Conservation (phyloP, 1,139 yeast species). For the Candida albicans region DNA sequence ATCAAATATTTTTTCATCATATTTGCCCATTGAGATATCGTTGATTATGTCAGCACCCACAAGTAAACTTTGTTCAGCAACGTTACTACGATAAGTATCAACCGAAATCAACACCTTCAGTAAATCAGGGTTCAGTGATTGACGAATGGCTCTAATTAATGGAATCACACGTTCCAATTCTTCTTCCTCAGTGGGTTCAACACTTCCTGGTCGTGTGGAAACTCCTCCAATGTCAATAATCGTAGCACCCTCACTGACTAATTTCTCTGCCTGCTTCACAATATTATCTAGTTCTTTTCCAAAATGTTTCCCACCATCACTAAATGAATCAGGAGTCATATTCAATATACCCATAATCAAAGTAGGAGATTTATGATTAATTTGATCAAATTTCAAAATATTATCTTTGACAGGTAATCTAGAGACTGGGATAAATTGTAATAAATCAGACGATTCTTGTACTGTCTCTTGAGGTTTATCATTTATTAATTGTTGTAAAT, state of each 20-base stretch:
- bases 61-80: slow-evolving; percentile 65
- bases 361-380: slow-evolving; percentile 39
- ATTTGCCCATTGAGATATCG: slow-evolving; percentile 82
- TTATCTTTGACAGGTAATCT: slow-evolving; percentile 20
- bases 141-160: slow-evolving; percentile 61
- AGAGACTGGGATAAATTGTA: slow-evolving; percentile 47
- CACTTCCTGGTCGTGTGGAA: slow-evolving; percentile 83
- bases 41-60: slow-evolving; percentile 92
- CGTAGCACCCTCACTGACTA: slow-evolving; percentile 57
- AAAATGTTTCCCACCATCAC: slow-evolving; percentile 72
- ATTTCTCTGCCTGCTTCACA: slow-evolving; percentile 39
- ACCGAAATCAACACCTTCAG: slow-evolving; percentile 61
- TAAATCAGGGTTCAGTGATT: slow-evolving; percentile 27
- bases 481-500: slow-evolving; percentile 56
- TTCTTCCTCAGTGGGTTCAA: slow-evolving; percentile 56
- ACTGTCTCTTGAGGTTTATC: slow-evolving; percentile 33
- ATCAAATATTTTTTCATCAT: slow-evolving; percentile 62
- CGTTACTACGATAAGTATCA: slow-evolving; percentile 79
- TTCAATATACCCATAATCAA: slow-evolving; percentile 83
- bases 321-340: slow-evolving; percentile 91
- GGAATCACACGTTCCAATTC: slow-evolving; percentile 71
- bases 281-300: slow-evolving; percentile 27
- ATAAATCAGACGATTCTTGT: slow-evolving; percentile 49
- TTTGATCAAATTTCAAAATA: slow-evolving; percentile 41
- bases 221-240: slow-evolving; percentile 93